A percentile compares a stretch with the other conserved stretches of the same genome.
phyloP scores from a whole-genome alignment of 1,284 basidiomycete species.

The Ceratorhiza oryzae-sativae region DNA sequence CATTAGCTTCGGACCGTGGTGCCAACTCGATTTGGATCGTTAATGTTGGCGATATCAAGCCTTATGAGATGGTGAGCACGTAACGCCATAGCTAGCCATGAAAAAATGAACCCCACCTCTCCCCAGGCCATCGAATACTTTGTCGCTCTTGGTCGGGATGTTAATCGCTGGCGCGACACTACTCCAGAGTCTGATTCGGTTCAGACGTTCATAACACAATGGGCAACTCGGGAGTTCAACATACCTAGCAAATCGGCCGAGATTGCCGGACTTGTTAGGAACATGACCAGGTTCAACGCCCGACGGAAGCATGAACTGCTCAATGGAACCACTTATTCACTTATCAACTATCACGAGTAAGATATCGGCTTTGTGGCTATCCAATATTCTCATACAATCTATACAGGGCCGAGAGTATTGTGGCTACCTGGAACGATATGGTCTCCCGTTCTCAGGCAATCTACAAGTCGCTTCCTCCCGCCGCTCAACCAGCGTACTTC shows the following conservation, averaged over 20 bases:
- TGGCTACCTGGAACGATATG: constrained; percentile 60
- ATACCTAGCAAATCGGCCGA: constrained; percentile 53
- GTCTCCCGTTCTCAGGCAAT: constrained; percentile 61
- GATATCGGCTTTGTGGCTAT: constrained; percentile 45
- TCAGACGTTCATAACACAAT: constrained; percentile 59
- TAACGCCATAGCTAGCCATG: neutral
- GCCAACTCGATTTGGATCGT: constrained; percentile 51
- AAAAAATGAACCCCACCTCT: neutral
- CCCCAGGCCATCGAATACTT: constrained; percentile 69
- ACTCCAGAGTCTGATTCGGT: constrained; percentile 60
- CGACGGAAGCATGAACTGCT: constrained; percentile 72
- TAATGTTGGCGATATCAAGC: constrained; percentile 72
- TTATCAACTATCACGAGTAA: constrained; percentile 72
- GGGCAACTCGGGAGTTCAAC: constrained; percentile 73
- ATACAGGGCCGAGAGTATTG: constrained; percentile 62
- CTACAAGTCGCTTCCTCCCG: constrained; percentile 60
- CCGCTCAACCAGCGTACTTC: constrained; percentile 66
- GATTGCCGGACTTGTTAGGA: constrained; percentile 62
- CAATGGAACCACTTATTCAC: constrained; percentile 66
- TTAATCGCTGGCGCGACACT: constrained; percentile 50
- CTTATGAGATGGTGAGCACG: constrained; percentile 61
- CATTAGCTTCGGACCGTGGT: constrained; percentile 44
- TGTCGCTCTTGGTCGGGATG: constrained; percentile 67
- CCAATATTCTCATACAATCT: neutral
- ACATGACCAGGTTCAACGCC: constrained; percentile 67